Evolutionary conservation across 148 eudicot species (phyloP), one percentile per base, ranked within the genome.

Genomic region (Silene latifolia): DNA sequence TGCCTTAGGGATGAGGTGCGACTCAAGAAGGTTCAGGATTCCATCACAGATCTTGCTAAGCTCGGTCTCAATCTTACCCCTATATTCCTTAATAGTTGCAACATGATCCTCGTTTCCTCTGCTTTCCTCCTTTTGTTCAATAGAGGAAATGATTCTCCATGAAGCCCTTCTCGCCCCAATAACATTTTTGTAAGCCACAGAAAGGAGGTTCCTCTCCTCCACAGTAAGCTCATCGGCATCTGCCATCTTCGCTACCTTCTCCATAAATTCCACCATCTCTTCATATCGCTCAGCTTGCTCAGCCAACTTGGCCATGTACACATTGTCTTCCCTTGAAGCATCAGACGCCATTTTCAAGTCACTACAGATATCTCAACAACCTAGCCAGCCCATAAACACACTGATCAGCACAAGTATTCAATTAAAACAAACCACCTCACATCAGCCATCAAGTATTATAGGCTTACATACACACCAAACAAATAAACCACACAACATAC

Each of bases 221-320:
- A 90, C 90, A 6, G 86, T 90, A 24, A 89, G 78, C 73, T 87
- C 93, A 73, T 87, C 93, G 0, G 70, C 77, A 56, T 89, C 92
- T 10, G 82, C 79, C 61, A 83, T 67, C 82, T 88, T 90, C 4
- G 86, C 91, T 20, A 90, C 90, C 56, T 87, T 89, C 72, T 90
- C 93, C 93, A 90, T 88, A 65, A 84, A 89, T 47, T 87, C 91
- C 29, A 89, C 91, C 96, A 90, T 90, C 74, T 90, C 96, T 75
- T 90, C 96, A 21, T 89, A 90, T 18, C 96, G 86, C 75, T 90
- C 96, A 0, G 96, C 96, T 78, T 90, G 96, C 81, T 90, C 96
- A 13, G 96, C 92, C 67, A 90, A 71, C 82, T 90, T 90, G 73
- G 96, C 96, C 91, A 89, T 74, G 91, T 89, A 90, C 25, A 90